phyloP scores from a whole-genome alignment of 1,284 basidiomycete species.

The Moniliophthora roreri region DNA sequence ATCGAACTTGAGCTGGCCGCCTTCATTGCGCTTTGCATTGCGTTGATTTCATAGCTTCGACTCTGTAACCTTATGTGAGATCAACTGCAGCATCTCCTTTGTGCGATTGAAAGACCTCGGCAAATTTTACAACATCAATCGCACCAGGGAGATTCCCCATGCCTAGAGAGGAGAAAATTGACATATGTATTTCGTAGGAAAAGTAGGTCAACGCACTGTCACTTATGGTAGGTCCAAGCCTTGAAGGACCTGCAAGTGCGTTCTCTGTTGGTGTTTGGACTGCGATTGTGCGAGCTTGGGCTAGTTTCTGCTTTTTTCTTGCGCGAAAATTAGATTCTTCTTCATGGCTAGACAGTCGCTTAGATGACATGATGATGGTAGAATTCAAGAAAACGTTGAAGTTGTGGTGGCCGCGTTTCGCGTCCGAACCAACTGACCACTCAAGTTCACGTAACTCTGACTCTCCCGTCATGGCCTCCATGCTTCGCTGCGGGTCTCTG shows the following conservation, averaged over 20 bases:
- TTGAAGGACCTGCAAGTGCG: slow-evolving; percentile 40
- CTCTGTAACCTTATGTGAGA: slow-evolving; percentile 46
- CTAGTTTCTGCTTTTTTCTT: slow-evolving; percentile 68
- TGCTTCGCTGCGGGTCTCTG: slow-evolving; percentile 33
- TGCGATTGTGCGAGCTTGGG: slow-evolving; percentile 63
- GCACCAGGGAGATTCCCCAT: slow-evolving; percentile 65
- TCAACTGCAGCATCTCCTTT: background rate
- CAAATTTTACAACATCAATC: slow-evolving; percentile 85
- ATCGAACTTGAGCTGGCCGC: slow-evolving; percentile 66
- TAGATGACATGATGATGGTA: slow-evolving; percentile 37
- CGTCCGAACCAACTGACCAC: too few species aligned
- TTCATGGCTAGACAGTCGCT: slow-evolving; percentile 27
- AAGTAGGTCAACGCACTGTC: slow-evolving; percentile 2
- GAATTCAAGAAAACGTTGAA: background rate
- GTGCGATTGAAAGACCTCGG: slow-evolving; percentile 56
- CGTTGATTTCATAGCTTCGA: slow-evolving; percentile 82
- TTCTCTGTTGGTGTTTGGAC: slow-evolving; percentile 45
- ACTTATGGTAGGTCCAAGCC: slow-evolving; percentile 22
- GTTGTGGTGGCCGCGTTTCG: slow-evolving; percentile 4
- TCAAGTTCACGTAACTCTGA: too few species aligned
- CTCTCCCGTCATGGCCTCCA: slow-evolving; percentile 35
- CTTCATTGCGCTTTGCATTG: slow-evolving; percentile 86
- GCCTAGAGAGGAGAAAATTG: slow-evolving; percentile 31
- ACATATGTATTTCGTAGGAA: background rate
- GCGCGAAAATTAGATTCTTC: slow-evolving; percentile 48